Conservation (phyloP, 2,329 filamentous ascomycete species). For the Penicillium sp. region DNA sequence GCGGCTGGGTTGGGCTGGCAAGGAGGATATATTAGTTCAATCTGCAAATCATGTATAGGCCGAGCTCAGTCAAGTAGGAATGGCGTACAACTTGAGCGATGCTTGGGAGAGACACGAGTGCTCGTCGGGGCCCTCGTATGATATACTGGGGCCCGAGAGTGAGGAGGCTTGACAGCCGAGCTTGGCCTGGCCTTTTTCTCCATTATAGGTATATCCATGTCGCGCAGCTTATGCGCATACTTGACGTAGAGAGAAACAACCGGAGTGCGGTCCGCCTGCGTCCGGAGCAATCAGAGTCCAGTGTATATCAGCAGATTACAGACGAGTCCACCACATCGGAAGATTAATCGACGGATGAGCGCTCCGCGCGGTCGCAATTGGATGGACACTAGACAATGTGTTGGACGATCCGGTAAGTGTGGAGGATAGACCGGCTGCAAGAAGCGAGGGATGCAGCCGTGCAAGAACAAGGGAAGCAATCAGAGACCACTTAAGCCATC, state of each 20-base stretch:
- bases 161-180: conserved; percentile 21
- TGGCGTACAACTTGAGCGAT: conserved; percentile 21
- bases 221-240: conserved; percentile 20
- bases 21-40: conserved; percentile 1
- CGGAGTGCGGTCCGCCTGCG: conserved; percentile 16
- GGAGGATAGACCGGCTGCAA: conserved; percentile 8
- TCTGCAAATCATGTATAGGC: background rate
- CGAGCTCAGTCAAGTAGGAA: background rate
- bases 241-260: conserved; percentile 25
- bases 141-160: conserved; percentile 24
- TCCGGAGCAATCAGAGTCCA: conserved; percentile 16
- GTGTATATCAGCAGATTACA: conserved; percentile 4
- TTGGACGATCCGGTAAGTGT: conserved; percentile 9
- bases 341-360: conserved; percentile 10
- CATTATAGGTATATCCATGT: conserved; percentile 22
- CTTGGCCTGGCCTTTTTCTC: conserved; percentile 26
- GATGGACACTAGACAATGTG: conserved; percentile 14
- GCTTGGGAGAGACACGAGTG: conserved; percentile 17
- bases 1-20: conserved; percentile 21
- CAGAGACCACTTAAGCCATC: conserved; percentile 6
- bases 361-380: conserved; percentile 8
- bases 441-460: conserved; percentile 21
- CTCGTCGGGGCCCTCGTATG: conserved; percentile 17
- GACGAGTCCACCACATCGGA: conserved; percentile 18
- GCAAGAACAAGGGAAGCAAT: conserved; percentile 10